A percentile compares a stretch with the other conserved stretches of the same genome.
These are phyloP conservation scores for Rhizopus delemar DNA, from an alignment of 371 early-diverging fungal genomes.

Conservation along the genomic window DNA sequence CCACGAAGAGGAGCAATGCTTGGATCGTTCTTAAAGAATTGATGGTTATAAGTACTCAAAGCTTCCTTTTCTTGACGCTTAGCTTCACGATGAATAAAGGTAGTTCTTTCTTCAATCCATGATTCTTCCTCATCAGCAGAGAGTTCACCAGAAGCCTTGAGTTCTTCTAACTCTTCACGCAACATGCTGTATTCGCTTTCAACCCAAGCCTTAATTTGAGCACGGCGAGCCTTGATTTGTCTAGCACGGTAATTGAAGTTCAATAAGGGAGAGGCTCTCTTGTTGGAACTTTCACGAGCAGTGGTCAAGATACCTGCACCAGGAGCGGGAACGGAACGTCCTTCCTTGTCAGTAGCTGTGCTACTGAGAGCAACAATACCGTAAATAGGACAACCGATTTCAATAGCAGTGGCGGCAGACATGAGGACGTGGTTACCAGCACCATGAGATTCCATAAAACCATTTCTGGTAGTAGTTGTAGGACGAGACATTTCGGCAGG, in stretches of 20 bases:
- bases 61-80: slow-evolving; percentile 85
- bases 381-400: slow-evolving; percentile 95
- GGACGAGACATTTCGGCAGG: slow-evolving; percentile 94
- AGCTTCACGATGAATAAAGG: slow-evolving; percentile 84
- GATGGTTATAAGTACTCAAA: slow-evolving; percentile 79
- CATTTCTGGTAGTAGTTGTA: slow-evolving; percentile 85
- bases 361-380: slow-evolving; percentile 91
- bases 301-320: slow-evolving; percentile 96
- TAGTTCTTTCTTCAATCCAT: slow-evolving; percentile 78
- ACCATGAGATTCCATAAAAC: slow-evolving; percentile 96
- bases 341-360: slow-evolving; percentile 97
- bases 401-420: slow-evolving; percentile 86
- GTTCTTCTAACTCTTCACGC: slow-evolving; percentile 72
- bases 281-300: slow-evolving; percentile 75
- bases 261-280: slow-evolving; percentile 76
- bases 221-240: slow-evolving; percentile 79
- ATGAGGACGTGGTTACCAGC: slow-evolving; percentile 90
- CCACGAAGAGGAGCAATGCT: slow-evolving; percentile 91
- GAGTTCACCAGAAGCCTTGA: slow-evolving; percentile 65
- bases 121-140: slow-evolving; percentile 61
- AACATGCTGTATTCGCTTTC: slow-evolving; percentile 78
- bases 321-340: slow-evolving; percentile 94
- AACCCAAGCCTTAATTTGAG: slow-evolving; percentile 86
- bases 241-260: slow-evolving; percentile 89
- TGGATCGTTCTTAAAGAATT: slow-evolving; percentile 85